Evolutionary conservation across 441 rosid species (phyloP).

Genomic region (Corymbia calophylla): DNA sequence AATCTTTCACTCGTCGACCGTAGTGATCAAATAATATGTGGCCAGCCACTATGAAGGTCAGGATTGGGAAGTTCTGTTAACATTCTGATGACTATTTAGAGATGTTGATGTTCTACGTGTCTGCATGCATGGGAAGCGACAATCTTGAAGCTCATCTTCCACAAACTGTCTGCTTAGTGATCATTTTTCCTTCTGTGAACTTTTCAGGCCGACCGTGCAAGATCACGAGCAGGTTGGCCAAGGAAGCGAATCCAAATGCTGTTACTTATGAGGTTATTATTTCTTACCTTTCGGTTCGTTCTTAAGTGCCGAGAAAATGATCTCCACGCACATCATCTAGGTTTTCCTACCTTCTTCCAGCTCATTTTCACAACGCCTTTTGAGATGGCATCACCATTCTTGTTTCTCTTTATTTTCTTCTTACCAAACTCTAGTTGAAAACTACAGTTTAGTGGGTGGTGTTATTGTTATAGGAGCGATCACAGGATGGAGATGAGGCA

Average conservation of each 20-base stretch:
- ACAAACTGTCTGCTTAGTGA: background rate
- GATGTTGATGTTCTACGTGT: background rate
- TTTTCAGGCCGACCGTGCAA: slow-evolving; percentile 44
- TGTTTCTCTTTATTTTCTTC: background rate
- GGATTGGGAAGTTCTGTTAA: background rate
- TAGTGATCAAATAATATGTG: background rate
- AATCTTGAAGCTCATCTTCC: background rate
- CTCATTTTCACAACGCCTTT: background rate
- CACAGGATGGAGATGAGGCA: slow-evolving; percentile 2
- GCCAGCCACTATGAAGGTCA: background rate
- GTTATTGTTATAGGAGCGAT: background rate
- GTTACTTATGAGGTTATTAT: slow-evolving; percentile 23
- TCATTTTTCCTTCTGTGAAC: background rate
- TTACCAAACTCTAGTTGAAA: background rate
- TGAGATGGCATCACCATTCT: background rate
- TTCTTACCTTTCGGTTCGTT: background rate
- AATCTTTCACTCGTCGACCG: background rate
- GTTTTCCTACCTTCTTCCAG: background rate
- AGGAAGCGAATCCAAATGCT: slow-evolving; percentile 14
- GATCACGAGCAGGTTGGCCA: slow-evolving; percentile 15
- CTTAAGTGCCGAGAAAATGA: background rate
- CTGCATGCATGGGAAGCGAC: background rate
- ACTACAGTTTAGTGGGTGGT: background rate
- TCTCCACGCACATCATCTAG: background rate
- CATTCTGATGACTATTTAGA: background rate